These are phyloP conservation scores for Fusarium multiceps DNA, from an alignment of 2,329 filamentous ascomycete species.

Conservation along the genomic window DNA sequence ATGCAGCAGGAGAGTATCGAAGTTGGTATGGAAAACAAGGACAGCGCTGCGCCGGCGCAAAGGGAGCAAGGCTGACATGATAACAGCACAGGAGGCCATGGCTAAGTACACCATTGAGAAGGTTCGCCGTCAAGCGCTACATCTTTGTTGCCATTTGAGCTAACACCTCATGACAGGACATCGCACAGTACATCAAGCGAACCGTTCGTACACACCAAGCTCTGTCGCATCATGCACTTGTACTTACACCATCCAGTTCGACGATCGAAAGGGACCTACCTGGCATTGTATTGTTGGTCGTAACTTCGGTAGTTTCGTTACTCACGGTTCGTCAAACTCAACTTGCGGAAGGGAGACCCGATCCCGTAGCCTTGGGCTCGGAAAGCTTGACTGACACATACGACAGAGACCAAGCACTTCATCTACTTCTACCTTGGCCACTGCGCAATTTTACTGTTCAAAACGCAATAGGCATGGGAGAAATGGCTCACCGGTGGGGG, in stretches of 20 bases:
- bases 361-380: slow-evolving; percentile 4
- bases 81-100: slow-evolving; percentile 71
- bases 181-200: slow-evolving; percentile 95
- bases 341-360: not conserved
- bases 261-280: slow-evolving; percentile 95
- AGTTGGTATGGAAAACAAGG: slow-evolving; percentile 75
- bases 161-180: slow-evolving; percentile 72
- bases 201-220: slow-evolving; percentile 66
- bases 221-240: slow-evolving; percentile 19
- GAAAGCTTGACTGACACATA: slow-evolving; percentile 25
- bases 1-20: slow-evolving; percentile 97
- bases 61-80: slow-evolving; percentile 43
- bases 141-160: not conserved
- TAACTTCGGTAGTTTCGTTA: slow-evolving; percentile 99
- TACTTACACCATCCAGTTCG: slow-evolving; percentile 72
- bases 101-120: slow-evolving; percentile 72
- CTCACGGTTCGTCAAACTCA: slow-evolving; percentile 76
- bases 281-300: slow-evolving; percentile 99
- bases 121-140: slow-evolving; percentile 50
- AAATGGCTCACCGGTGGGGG: slow-evolving; percentile 44
- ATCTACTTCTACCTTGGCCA: slow-evolving; percentile 99
- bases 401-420: slow-evolving; percentile 96
- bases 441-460: slow-evolving; percentile 98
- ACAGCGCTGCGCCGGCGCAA: slow-evolving; percentile 5
- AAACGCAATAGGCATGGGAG: slow-evolving; percentile 80